Evolutionary conservation across 2,329 filamentous ascomycete species (phyloP), one percentile per base, ranked within the genome.

Genomic region (Botrytis aclada): DNA sequence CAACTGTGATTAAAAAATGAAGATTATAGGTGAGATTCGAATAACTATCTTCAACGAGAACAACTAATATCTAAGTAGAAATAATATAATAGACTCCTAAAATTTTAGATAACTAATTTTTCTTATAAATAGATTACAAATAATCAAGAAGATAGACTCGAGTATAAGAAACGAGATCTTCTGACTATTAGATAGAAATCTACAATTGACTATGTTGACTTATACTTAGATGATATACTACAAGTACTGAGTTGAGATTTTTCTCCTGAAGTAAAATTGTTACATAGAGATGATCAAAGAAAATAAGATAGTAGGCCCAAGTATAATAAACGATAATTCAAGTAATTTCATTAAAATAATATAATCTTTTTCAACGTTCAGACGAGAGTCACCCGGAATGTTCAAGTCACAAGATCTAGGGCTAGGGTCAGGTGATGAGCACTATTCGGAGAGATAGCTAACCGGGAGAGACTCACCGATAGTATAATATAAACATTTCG

Each of bases 191-290:
- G 4, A 51, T 51, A n/a, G 10, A 2, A 51, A 12, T n/a, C 3
- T 3, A n/a, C 14, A 51, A 4, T 51, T 14, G 1, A 12, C 4
- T 6, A 14, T 0, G n/a, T 51, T 6, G 6, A 25, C 22, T 51
- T 3, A 3, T 6, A 14, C 6, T 51, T 2, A n/a, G 10, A 51
- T 51, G 10, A 51, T n/a, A n/a, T 6, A 51, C 0, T 6, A n/a
- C 3, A 25, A 25, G 4, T 51, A 51, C 12, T 51, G 6, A 16
- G 12, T n/a, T 10, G 5, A 12, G 0, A 1, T 16, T 51, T n/a
- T n/a, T 51, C 25, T 14, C 7, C 1, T n/a, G 3, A 0, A n/a
- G 10, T n/a, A 0, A 2, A n/a, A 6, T n/a, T 3, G 16, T n/a
- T 54, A 54, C 8, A 7, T 16, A 7, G 16, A n/a, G 5, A 54